These are phyloP conservation scores for Pseudogymnoascus destructans DNA, from an alignment of 2,329 filamentous ascomycete species.

Conservation along the genomic window DNA sequence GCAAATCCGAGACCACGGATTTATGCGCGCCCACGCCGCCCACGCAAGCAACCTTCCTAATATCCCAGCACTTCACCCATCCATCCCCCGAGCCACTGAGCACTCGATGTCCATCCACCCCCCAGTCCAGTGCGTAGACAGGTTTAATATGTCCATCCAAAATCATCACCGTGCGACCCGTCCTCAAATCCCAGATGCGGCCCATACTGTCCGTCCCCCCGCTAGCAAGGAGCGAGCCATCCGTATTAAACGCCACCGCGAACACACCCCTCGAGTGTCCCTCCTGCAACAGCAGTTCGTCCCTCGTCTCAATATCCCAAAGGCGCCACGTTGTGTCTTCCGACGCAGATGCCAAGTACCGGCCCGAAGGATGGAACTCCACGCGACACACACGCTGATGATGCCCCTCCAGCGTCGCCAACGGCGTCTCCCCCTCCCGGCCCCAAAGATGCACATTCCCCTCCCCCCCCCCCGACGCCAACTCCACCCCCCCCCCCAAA, in stretches of 20 bases:
- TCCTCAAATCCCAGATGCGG: conserved; percentile 86
- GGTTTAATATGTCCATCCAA: conserved; percentile 79
- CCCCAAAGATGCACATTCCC: conserved; percentile 85
- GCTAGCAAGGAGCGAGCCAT: conserved; percentile 80
- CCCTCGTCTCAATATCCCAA: conserved; percentile 81
- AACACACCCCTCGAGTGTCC: conserved; percentile 93
- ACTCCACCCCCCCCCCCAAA: conserved; percentile 62
- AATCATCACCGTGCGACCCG: conserved; percentile 89
- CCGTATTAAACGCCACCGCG: conserved; percentile 74
- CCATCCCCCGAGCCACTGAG: conserved; percentile 88
- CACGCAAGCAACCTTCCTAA: conserved; percentile 72
- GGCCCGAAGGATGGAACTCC: conserved; percentile 86
- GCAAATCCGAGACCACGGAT: conserved; percentile 80
- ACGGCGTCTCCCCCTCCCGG: conserved; percentile 68
- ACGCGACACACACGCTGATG: conserved; percentile 77
- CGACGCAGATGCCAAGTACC: conserved; percentile 81
- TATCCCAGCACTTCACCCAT: conserved; percentile 96
- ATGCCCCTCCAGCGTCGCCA: conserved; percentile 73
- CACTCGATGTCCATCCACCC: conserved; percentile 78
- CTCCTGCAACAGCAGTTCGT: conserved; percentile 78
- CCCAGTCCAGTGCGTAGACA: conserved; percentile 89
- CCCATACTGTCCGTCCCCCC: conserved; percentile 93
- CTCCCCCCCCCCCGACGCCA: conserved; percentile 84
- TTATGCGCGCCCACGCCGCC: conserved; percentile 84
- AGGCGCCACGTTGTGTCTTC: conserved; percentile 95